Evolutionary conservation across 202 grass and related monocot species (phyloP), one percentile per base, ranked within the genome.

Genomic region (Panicum hallii): DNA sequence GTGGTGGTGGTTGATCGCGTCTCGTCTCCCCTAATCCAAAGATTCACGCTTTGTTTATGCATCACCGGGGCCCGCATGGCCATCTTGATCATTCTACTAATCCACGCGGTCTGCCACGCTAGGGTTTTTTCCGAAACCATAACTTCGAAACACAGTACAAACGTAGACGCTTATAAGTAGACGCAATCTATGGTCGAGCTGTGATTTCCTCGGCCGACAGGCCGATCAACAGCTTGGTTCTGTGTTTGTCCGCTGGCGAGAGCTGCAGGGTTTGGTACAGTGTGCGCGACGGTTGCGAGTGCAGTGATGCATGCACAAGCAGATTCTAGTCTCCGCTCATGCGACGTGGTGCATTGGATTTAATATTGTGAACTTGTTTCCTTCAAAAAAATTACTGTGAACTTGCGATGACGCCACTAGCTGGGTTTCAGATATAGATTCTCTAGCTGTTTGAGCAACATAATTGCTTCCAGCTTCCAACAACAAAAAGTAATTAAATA

Each of bases 71-170:
- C 26, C 58, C 14, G 30, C 49, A 45, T 64, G 16, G 7, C 7
- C 34, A 45, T 53, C 71, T 54, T 32, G 28, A 62, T 45, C 6
- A 7, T 14, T 30, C 23, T 32, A 0, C 52, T 64, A 40, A 22
- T 53, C 74, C 32, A 85, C 66, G 66, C 83, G 75, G 75, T 79
- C 72, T 28, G 43, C 5, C 15, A 69, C 26, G 26, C 26, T 26
- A 26, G 26, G 26, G 26, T 26, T 26, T 26, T 1, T 26, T 1
- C 26, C 26, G 26, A 26, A 26, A n/a, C n/a, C n/a, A n/a, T n/a
- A n/a, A n/a, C n/a, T n/a, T n/a, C n/a, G n/a, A n/a, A n/a, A n/a
- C n/a, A n/a, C n/a, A n/a, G n/a, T n/a, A n/a, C n/a, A n/a, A n/a
- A n/a, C n/a, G n/a, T n/a, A n/a, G n/a, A n/a, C n/a, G n/a, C n/a